Conservation (phyloP, 2,329 filamentous ascomycete genomes). For the Neurospora sp. region DNA sequence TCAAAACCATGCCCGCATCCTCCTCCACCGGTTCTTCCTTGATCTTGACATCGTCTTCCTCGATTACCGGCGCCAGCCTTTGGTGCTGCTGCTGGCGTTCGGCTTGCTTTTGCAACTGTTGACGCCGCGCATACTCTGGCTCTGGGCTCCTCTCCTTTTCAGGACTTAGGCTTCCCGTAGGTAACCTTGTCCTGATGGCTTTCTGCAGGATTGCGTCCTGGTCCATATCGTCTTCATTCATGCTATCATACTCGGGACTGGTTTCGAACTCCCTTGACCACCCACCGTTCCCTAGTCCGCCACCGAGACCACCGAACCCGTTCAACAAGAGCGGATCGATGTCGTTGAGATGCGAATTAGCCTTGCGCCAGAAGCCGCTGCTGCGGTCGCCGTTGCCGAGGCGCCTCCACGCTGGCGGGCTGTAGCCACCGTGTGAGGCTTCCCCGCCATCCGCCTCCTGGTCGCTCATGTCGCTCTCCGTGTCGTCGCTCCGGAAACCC, state of each 20-base stretch:
- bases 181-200: conserved; percentile 45
- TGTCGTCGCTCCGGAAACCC: conserved; percentile 31
- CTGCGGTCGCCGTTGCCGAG: conserved; percentile 49
- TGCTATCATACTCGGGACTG: conserved; percentile 24
- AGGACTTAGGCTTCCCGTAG: conserved; percentile 45
- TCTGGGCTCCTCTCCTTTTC: conserved; percentile 43
- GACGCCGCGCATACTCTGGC: conserved; percentile 20
- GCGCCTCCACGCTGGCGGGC: conserved; percentile 50
- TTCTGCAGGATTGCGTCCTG: conserved; percentile 31
- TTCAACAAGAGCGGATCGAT: conserved; percentile 36
- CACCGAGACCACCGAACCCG: conserved; percentile 12
- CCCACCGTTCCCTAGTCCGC: conserved; percentile 12
- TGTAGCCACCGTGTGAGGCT: conserved; percentile 45
- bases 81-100: not conserved
- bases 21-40: conserved; percentile 3
- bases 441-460: conserved; percentile 31
- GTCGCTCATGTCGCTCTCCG: conserved; percentile 21
- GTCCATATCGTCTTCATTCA: conserved; percentile 25
- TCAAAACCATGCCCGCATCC: not conserved
- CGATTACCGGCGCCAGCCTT: conserved; percentile 10
- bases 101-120: conserved; percentile 1
- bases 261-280: conserved; percentile 18
- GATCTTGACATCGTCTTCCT: conserved; percentile 26
- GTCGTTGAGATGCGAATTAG: conserved; percentile 24
- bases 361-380: conserved; percentile 50